Conservation (phyloP, 345 rosid genomes). For the Eucalyptus pauciflora region DNA sequence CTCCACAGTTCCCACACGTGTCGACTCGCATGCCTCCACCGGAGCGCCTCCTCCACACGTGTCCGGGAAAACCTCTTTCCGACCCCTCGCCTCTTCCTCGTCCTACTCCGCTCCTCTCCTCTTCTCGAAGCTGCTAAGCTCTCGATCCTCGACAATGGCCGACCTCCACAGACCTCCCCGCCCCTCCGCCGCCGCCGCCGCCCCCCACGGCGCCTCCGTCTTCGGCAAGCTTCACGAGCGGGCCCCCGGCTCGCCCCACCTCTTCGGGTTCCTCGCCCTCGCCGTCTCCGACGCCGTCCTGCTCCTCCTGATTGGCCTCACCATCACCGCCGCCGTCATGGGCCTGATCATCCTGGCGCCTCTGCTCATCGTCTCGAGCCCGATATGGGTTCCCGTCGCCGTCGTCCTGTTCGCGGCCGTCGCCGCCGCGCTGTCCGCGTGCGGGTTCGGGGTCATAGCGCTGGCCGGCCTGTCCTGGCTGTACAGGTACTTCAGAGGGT, state of each 20-base stretch:
- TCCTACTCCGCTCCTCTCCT: background rate
- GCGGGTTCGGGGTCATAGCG: slow-evolving; percentile 34
- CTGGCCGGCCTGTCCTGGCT: slow-evolving; percentile 50
- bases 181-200: background rate
- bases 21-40: background rate
- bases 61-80: background rate
- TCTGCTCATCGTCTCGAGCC: slow-evolving; percentile 52
- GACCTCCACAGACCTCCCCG: background rate
- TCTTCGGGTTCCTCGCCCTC: slow-evolving; percentile 42
- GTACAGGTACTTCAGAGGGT: slow-evolving; percentile 52
- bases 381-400: slow-evolving; percentile 58
- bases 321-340: slow-evolving; percentile 25
- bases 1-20: background rate
- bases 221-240: slow-evolving; percentile 35
- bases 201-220: slow-evolving; percentile 6
- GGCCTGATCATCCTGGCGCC: slow-evolving; percentile 52
- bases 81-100: background rate
- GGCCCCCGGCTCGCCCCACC: slow-evolving; percentile 44
- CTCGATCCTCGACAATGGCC: background rate
- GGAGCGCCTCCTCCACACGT: background rate
- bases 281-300: slow-evolving; percentile 48
- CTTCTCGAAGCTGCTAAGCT: background rate
- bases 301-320: slow-evolving; percentile 57
- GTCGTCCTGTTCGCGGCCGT: slow-evolving; percentile 13
- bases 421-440: slow-evolving; percentile 31